Evolutionary conservation across 2,329 filamentous ascomycete species (phyloP).

Genomic region (Diaporthe amygdali): DNA sequence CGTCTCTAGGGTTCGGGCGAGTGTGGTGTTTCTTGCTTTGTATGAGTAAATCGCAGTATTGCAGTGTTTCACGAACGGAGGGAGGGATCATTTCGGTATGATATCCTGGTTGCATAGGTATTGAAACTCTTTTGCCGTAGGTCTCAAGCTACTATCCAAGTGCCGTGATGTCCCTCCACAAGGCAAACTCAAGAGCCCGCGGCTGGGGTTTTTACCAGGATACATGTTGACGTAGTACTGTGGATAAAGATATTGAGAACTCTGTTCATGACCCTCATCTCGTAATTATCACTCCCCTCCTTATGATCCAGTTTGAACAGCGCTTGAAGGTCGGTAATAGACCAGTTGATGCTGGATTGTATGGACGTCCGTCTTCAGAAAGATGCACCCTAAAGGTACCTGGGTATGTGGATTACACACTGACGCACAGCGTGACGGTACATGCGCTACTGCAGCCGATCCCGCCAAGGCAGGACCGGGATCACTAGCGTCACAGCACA

Average conservation of each 20-base stretch:
- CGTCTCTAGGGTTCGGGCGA: background rate
- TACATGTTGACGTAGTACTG: background rate
- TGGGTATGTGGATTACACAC: too few species aligned
- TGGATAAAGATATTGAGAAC: background rate
- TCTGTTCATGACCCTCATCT: background rate
- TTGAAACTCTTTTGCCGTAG: background rate
- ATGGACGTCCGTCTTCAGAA: background rate
- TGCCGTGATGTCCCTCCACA: background rate
- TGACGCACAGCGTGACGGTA: too few species aligned
- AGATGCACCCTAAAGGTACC: too few species aligned
- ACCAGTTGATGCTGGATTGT: too few species aligned
- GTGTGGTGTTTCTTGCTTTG: conserved; percentile 12
- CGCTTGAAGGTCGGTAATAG: too few species aligned
- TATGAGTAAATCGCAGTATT: background rate
- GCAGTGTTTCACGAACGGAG: background rate
- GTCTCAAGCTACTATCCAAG: background rate
- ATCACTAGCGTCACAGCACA: background rate
- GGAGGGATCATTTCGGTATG: background rate
- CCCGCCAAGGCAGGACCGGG: background rate
- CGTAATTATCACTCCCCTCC: too few species aligned
- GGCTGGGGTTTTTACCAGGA: background rate
- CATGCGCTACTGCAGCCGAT: background rate
- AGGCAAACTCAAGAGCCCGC: background rate
- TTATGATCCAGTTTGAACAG: too few species aligned
- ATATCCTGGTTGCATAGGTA: conserved; percentile 10